These are phyloP conservation scores for Aureobasidium namibiae DNA, from an alignment of 2,329 filamentous ascomycete species.

Conservation along the genomic window DNA sequence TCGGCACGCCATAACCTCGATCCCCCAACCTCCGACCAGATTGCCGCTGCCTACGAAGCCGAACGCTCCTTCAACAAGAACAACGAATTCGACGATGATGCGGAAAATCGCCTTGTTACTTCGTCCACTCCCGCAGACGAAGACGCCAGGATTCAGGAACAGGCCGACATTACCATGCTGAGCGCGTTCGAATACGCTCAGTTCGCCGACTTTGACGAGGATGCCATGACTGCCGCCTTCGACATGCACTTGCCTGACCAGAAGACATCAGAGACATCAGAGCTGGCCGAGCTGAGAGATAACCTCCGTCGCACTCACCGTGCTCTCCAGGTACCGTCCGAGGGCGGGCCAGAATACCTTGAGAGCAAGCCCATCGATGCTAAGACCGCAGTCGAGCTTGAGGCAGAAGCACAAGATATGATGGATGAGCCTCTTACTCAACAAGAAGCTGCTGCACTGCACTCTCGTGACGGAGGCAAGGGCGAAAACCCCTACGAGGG, in stretches of 20 bases:
- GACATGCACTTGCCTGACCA: constrained; percentile 13
- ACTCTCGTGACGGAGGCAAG: background rate
- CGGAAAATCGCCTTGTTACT: background rate
- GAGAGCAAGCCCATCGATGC: background rate
- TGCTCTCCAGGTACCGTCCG: background rate
- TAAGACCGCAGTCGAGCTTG: constrained; percentile 4
- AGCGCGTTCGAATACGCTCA: constrained; percentile 13
- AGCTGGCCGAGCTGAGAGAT: constrained; percentile 8
- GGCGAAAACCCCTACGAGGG: constrained; percentile 10
- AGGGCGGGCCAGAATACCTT: background rate
- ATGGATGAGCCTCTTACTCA: constrained; percentile 13
- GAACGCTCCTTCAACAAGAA: background rate
- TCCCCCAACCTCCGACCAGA: constrained; percentile 16
- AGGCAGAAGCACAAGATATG: constrained; percentile 5
- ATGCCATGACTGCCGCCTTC: constrained; percentile 1
- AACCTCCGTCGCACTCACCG: background rate
- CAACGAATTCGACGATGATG: background rate
- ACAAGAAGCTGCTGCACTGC: constrained; percentile 12
- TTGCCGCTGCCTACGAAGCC: constrained; percentile 4
- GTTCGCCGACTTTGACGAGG: constrained; percentile 9
- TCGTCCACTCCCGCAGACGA: background rate
- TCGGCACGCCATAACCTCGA: constrained; percentile 26
- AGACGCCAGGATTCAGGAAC: background rate
- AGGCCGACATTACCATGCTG: constrained; percentile 1
- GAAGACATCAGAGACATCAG: background rate